These are phyloP conservation scores for Arthrobotrys iridis DNA, from an alignment of 2,329 filamentous ascomycete species.

Conservation along the genomic window DNA sequence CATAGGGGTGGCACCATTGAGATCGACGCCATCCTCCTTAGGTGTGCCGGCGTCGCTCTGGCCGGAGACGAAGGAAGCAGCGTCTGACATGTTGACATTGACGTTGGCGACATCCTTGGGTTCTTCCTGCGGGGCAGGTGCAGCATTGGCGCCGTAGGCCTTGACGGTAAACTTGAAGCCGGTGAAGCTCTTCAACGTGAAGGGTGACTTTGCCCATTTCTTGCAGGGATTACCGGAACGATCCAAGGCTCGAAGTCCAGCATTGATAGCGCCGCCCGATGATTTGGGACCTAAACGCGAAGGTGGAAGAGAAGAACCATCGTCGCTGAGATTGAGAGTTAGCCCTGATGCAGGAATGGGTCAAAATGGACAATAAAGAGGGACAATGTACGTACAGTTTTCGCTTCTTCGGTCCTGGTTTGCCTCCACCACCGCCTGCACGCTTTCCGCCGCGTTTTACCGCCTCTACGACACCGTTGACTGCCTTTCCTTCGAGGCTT, in stretches of 20 bases:
- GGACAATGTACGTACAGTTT: conserved; percentile 75
- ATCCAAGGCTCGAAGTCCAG: conserved; percentile 91
- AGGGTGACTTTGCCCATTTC: conserved; percentile 43
- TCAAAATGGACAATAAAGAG: background rate
- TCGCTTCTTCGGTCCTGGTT: conserved; percentile 94
- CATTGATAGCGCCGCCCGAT: conserved; percentile 97
- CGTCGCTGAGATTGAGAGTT: conserved; percentile 62
- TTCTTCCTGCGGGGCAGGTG: conserved; percentile 1
- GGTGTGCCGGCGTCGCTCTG: conserved; percentile 44
- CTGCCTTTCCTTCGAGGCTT: conserved; percentile 62
- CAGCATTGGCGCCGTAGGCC: conserved; percentile 27
- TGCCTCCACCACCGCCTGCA: conserved; percentile 70
- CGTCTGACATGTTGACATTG: conserved; percentile 29
- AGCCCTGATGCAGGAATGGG: conserved; percentile 22
- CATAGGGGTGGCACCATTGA: conserved; percentile 34
- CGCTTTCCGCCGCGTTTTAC: conserved; percentile 69
- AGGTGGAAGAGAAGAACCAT: conserved; percentile 64
- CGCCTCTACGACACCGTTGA: conserved; percentile 69
- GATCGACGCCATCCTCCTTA: conserved; percentile 30
- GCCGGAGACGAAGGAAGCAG: conserved; percentile 38
- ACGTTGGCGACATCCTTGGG: conserved; percentile 22
- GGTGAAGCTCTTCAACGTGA: conserved; percentile 48
- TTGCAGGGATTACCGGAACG: conserved; percentile 90
- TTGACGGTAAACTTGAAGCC: conserved; percentile 45
- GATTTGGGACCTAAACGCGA: conserved; percentile 93